Conservation (phyloP, 257 asterid species). For the Scutellaria minor region DNA sequence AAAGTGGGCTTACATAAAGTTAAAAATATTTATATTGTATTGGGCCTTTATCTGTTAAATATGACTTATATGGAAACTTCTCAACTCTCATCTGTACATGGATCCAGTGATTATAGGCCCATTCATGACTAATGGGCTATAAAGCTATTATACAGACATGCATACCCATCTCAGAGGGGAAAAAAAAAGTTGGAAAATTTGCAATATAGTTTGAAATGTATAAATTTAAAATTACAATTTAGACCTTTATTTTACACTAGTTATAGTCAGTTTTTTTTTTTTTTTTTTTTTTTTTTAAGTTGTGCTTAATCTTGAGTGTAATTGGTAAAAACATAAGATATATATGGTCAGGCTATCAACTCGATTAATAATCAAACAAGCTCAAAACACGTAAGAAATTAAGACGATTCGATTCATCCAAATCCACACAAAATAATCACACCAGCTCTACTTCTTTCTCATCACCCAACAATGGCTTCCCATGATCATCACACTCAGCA, state of each 20-base stretch:
- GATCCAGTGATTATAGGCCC: background rate
- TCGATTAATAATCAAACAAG: background rate
- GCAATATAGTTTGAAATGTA: no score
- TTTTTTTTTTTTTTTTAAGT: no score
- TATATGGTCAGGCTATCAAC: no score
- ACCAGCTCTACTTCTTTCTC: conserved; percentile 38
- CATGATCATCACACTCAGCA: conserved; percentile 50
- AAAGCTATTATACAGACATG: background rate
- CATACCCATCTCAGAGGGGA: background rate
- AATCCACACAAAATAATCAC: background rate
- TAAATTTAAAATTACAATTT: no score
- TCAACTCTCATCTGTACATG: no score
- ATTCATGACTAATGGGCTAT: background rate
- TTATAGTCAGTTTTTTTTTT: no score
- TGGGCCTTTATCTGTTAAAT: no score
- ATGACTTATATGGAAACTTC: no score
- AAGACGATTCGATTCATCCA: background rate
- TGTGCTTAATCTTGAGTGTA: no score
- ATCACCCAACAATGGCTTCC: conserved; percentile 33
- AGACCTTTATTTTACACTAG: no score
- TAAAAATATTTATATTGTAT: no score
- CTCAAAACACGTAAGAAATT: background rate
- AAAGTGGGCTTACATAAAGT: background rate
- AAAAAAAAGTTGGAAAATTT: background rate
- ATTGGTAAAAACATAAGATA: no score